These are phyloP conservation scores for Forsythia viridissima DNA, from an alignment of 257 asterid genomes.

Conservation along the genomic window DNA sequence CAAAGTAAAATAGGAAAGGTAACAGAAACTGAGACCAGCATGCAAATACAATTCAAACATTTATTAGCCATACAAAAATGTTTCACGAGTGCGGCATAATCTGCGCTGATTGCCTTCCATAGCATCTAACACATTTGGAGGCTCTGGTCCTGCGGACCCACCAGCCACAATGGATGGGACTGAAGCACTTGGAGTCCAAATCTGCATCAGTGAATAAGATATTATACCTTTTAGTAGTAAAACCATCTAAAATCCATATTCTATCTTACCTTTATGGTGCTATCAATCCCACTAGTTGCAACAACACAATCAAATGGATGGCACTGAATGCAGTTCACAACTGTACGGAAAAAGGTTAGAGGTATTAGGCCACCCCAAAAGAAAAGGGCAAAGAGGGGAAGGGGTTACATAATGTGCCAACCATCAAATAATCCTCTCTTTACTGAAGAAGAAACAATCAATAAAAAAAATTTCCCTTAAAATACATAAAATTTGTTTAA, in stretches of 20 bases:
- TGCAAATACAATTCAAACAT: slow-evolving; percentile 12
- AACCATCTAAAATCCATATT: slow-evolving; percentile 11
- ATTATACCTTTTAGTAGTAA: slow-evolving; percentile 7
- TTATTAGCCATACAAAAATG: slow-evolving; percentile 58
- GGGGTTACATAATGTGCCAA: slow-evolving; percentile 6
- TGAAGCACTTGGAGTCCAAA: slow-evolving; percentile 85
- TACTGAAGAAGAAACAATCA: neutral
- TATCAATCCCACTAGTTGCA: slow-evolving; percentile 98
- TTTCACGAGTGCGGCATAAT: slow-evolving; percentile 64
- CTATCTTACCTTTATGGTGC: slow-evolving; percentile 82
- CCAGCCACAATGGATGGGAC: slow-evolving; percentile 75
- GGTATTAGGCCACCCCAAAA: slow-evolving; percentile 19
- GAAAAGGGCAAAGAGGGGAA: neutral
- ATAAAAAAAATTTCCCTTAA: neutral
- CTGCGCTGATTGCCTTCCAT: slow-evolving; percentile 85
- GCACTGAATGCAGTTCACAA: slow-evolving; percentile 92
- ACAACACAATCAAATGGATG: slow-evolving; percentile 85
- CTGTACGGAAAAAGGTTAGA: slow-evolving; percentile 42
- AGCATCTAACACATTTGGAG: slow-evolving; percentile 59
- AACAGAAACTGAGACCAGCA: slow-evolving; percentile 8
- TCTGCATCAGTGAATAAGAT: slow-evolving; percentile 48
- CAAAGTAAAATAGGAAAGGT: neutral
- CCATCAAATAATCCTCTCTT: neutral
- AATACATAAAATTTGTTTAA: no score
- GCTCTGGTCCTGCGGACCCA: slow-evolving; percentile 75